phyloP scores from a whole-genome alignment of 2,329 filamentous ascomycete species.

The Aspergillus sp. region DNA sequence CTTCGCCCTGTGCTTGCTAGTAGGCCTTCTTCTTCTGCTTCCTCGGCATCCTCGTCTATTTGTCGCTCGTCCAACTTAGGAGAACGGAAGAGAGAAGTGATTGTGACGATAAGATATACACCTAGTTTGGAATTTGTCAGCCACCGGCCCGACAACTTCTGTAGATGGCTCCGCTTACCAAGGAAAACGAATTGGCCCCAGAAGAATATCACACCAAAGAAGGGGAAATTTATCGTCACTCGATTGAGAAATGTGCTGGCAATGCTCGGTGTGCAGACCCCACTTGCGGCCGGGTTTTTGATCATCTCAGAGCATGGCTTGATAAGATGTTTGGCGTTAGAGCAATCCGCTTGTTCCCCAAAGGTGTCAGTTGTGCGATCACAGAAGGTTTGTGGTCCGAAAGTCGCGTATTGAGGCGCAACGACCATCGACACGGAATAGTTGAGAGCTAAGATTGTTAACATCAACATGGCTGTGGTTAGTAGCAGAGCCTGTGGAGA shows the following conservation, averaged over 20 bases:
- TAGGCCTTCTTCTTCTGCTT: slow-evolving; percentile 89
- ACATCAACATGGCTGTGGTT: slow-evolving; percentile 83
- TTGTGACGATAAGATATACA: slow-evolving; percentile 77
- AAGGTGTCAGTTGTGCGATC: slow-evolving; percentile 63
- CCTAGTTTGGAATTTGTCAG: slow-evolving; percentile 22
- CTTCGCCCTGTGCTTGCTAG: slow-evolving; percentile 77
- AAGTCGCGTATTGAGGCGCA: slow-evolving; percentile 93
- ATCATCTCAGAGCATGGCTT: slow-evolving; percentile 77
- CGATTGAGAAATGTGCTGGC: slow-evolving; percentile 92
- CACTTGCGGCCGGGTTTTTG: slow-evolving; percentile 65
- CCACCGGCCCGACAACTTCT: background rate
- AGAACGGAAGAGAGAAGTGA: slow-evolving; percentile 75
- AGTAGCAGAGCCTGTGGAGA: slow-evolving; percentile 88
- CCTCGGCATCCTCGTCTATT: slow-evolving; percentile 84
- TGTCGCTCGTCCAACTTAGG: slow-evolving; percentile 73
- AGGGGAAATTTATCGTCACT: slow-evolving; percentile 88
- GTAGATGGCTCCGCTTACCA: slow-evolving; percentile 37
- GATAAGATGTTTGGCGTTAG: slow-evolving; percentile 63
- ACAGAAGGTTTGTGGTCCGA: slow-evolving; percentile 92
- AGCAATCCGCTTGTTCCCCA: slow-evolving; percentile 72
- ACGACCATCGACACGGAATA: slow-evolving; percentile 90
- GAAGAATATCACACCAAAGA: slow-evolving; percentile 89
- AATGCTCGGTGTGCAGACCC: slow-evolving; percentile 86
- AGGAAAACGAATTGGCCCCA: slow-evolving; percentile 96
- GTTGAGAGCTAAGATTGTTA: slow-evolving; percentile 88